These are phyloP conservation scores for Mallotus nudiflorus DNA, from an alignment of 345 rosid genomes.

Conservation along the genomic window DNA sequence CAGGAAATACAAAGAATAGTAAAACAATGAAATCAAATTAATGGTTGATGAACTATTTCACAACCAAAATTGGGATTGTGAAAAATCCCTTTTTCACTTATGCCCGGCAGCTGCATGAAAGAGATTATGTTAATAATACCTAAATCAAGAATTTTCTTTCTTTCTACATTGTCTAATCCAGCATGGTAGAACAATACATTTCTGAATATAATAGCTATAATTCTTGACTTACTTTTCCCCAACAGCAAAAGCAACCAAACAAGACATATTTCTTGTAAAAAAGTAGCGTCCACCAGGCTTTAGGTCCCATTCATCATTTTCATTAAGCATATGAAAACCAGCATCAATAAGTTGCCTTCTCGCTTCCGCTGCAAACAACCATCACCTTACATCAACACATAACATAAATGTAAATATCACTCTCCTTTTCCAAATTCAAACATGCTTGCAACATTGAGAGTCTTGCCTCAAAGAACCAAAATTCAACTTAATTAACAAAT, in stretches of 20 bases:
- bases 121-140: background rate
- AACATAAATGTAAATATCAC: background rate
- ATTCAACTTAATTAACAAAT: background rate
- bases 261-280: constrained; percentile 92
- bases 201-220: background rate
- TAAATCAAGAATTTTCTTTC: background rate
- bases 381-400: background rate
- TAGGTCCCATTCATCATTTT: constrained; percentile 83
- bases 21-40: background rate
- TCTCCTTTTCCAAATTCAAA: background rate
- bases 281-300: constrained; percentile 93
- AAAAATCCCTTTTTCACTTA: no score
- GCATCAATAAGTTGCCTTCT: constrained; percentile 67
- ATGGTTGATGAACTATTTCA: background rate
- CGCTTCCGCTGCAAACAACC: constrained; percentile 67
- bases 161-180: background rate
- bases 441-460: background rate
- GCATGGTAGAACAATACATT: background rate
- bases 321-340: constrained; percentile 70
- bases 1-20: background rate
- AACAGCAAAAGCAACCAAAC: constrained; percentile 87
- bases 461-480: background rate
- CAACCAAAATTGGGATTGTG: background rate
- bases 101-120: no score
- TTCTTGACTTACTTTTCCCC: constrained; percentile 71